Percentiles rank a stretch among this genome's conserved stretches.
Evolutionary conservation across 164 flowering plant genomes (phyloP).

Genomic region (Sextonia rubra): DNA sequence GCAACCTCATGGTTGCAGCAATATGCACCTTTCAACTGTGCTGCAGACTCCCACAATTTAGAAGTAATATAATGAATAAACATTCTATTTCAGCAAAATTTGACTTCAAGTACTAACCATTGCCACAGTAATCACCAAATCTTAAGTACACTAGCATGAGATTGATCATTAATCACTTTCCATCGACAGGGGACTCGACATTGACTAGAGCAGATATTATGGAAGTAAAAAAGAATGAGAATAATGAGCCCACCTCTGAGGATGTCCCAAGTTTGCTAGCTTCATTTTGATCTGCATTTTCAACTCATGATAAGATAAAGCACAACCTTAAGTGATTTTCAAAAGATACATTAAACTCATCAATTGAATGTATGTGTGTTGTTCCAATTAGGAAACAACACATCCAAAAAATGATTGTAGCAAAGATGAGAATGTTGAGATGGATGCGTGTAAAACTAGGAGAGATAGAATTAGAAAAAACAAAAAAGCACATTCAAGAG

Average conservation of each 20-base stretch:
- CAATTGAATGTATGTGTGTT: no score
- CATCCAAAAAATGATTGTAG: neutral
- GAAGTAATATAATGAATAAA: no score
- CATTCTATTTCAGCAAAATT: no score
- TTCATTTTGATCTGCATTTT: conserved; percentile 81
- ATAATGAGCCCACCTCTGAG: conserved; percentile 60
- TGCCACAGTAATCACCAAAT: no score
- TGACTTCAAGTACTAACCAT: no score
- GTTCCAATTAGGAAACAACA: neutral
- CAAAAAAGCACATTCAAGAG: neutral
- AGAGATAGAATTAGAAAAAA: neutral
- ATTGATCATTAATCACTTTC: neutral
- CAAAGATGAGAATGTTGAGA: neutral
- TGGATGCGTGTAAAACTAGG: neutral
- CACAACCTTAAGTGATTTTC: neutral
- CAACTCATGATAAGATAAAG: conserved; percentile 9
- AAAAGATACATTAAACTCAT: neutral
- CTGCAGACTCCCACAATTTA: no score
- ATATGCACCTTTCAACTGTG: no score
- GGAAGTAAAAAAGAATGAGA: neutral
- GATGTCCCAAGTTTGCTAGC: conserved; percentile 67
- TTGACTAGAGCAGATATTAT: neutral
- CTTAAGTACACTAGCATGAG: no score
- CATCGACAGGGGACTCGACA: neutral
- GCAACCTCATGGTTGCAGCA: no score